Base-by-base conservation (phyloP, 768 basidiomycete species). In the Leccinum boreale region DNA sequence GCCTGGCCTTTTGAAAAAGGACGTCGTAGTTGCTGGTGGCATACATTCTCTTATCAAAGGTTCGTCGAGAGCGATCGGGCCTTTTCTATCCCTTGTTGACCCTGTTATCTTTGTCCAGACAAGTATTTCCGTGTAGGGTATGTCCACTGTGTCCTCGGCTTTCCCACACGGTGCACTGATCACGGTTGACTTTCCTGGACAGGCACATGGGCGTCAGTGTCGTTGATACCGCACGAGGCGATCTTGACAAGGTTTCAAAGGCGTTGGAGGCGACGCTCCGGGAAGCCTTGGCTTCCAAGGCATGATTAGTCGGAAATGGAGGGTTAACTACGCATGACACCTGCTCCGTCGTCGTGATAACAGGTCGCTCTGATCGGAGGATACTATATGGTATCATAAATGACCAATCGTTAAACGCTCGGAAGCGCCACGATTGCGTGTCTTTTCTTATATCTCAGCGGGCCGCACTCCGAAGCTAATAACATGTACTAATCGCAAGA, bases 181-280 rank as follows among this genome's bases (percentile, higher is more conserved):
- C 5, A 1, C 2, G 28, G 0, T 46, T 4, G 28, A 0, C 39
- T 44, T 50, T 52, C 17, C 19, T 48, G 26, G 23, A 47, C 63
- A 88, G 89, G 29, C 95, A 97, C 71, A 96, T 98, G 93, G 95
- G 95, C 52, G 70, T 87, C 56, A 86, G 88, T n/a, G 94, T 83
- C 21, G 85, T 89, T 8, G 84, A 94, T 58, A 53, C 75, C 23
- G 65, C 79, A 56, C 79, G 94, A 53, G 87, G 83, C 0, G 94
- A 98, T 69, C 70, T 96, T 12, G 86, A 91, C 63, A 85, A 74
- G 67, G 75, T 97, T 55, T 77, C 92, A 47, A 73, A 76, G 14
- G 85, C 84, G 5, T 70, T 97, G 70, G 80, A 79, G 66, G 85
- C 85, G 56, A 75, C 81, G 3, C 66, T 92, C 52, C 56, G 71